Conservation (phyloP, 345 rosid genomes). For the Lumnitzera racemosa region DNA sequence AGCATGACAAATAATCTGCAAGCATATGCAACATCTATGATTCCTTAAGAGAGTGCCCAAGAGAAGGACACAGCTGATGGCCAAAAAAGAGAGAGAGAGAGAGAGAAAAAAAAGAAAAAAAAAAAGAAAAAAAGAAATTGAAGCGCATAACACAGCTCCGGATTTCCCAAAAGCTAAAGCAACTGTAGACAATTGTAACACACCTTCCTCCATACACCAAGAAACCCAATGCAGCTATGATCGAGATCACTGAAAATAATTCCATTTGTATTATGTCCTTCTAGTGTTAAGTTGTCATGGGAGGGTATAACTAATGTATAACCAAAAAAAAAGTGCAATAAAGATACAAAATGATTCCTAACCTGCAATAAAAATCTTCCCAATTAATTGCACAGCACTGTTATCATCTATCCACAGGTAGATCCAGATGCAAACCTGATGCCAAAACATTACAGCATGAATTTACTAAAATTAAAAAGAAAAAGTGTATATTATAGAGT, state of each 20-base stretch:
- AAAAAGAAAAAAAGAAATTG: neutral
- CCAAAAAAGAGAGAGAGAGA: slow-evolving; percentile 3
- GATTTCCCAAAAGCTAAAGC: slow-evolving; percentile 9
- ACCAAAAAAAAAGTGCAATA: neutral
- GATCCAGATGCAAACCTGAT: slow-evolving; percentile 83
- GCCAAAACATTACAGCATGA: slow-evolving; percentile 5
- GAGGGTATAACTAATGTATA: too few species aligned
- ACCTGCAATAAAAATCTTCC: slow-evolving; percentile 91
- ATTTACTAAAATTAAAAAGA: too few species aligned
- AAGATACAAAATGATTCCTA: slow-evolving; percentile 14
- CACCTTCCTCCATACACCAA: slow-evolving; percentile 97
- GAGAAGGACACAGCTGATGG: slow-evolving; percentile 2
- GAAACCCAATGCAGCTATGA: slow-evolving; percentile 89
- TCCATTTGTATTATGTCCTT: too few species aligned
- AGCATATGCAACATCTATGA: neutral
- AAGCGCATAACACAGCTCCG: neutral
- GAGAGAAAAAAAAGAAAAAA: neutral
- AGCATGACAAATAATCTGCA: slow-evolving; percentile 85
- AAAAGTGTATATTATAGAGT: too few species aligned
- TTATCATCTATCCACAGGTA: slow-evolving; percentile 78
- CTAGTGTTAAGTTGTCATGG: too few species aligned
- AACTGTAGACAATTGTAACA: slow-evolving; percentile 9
- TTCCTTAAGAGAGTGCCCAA: neutral
- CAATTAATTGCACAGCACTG: slow-evolving; percentile 60
- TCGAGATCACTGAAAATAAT: slow-evolving; percentile 58